Conservation (phyloP, 148 eudicot genomes). For the Heliamphora exappendiculata region DNA sequence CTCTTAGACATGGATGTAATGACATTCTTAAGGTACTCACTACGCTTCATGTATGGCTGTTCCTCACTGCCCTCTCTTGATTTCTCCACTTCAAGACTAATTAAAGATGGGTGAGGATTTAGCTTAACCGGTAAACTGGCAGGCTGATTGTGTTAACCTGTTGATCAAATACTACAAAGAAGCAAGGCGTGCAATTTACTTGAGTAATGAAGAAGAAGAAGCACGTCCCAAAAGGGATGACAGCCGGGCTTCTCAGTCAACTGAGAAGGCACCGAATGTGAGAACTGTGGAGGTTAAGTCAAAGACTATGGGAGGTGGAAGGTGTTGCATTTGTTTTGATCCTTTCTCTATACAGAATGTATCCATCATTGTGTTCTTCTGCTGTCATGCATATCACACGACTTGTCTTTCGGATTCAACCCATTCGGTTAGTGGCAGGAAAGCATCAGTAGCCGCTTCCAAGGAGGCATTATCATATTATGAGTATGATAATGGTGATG, state of each 20-base stretch:
- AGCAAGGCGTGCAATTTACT: constrained; percentile 70
- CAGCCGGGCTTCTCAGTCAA: constrained; percentile 27
- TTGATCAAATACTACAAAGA: constrained; percentile 83
- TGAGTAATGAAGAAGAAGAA: constrained; percentile 73
- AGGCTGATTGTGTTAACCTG: constrained; percentile 84
- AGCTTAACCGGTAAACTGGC: constrained; percentile 16
- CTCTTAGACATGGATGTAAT: constrained; percentile 93
- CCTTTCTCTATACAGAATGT: constrained; percentile 75
- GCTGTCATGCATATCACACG: constrained; percentile 84
- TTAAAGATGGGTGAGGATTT: neutral
- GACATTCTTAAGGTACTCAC: constrained; percentile 73
- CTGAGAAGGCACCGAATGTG: constrained; percentile 39
- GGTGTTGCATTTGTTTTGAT: constrained; percentile 95
- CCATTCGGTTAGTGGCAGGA: constrained; percentile 37
- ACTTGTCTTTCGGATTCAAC: constrained; percentile 78
- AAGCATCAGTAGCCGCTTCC: constrained; percentile 23
- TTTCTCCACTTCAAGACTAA: neutral
- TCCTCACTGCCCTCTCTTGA: neutral
- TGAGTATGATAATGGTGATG: constrained; percentile 36
- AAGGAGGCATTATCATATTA: constrained; percentile 28
- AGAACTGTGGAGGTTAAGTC: constrained; percentile 68
- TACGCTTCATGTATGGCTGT: constrained; percentile 2
- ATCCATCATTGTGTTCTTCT: constrained; percentile 69
- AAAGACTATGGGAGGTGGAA: constrained; percentile 63
- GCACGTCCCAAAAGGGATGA: constrained; percentile 57